Evolutionary conservation across 2,329 filamentous ascomycete species (phyloP).

Genomic region (Cladosporium oxysporum): DNA sequence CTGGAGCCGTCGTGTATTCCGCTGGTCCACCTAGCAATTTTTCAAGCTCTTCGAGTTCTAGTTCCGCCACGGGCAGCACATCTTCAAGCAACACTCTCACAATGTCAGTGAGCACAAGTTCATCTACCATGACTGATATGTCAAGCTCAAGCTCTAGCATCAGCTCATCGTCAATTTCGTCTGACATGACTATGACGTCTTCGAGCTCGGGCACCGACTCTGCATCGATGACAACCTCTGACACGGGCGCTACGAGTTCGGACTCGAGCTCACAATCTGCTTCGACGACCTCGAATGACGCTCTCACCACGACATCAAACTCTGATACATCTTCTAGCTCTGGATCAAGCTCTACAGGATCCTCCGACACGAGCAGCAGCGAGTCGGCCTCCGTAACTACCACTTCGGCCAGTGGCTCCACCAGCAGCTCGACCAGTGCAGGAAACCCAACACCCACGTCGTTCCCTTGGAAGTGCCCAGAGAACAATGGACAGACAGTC

Average conservation of each 20-base stretch:
- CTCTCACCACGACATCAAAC: background rate
- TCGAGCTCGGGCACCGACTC: background rate
- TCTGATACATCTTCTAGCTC: background rate
- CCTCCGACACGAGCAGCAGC: background rate
- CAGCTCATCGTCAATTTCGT: background rate
- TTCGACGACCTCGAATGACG: background rate
- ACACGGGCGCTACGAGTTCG: background rate
- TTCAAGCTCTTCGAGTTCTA: constrained; percentile 13
- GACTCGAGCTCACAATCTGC: background rate
- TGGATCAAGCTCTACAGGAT: background rate
- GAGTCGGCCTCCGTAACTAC: background rate
- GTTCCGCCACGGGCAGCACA: background rate
- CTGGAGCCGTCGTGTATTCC: constrained; percentile 10
- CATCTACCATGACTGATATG: background rate
- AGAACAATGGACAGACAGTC: background rate
- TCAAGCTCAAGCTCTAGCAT: background rate
- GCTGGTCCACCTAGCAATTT: constrained; percentile 1
- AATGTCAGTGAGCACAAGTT: background rate
- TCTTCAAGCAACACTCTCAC: background rate
- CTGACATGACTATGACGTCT: background rate
- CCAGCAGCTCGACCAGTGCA: background rate
- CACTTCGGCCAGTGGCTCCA: background rate
- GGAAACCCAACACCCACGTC: background rate
- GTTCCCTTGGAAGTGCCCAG: background rate
- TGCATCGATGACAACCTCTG: background rate